These are phyloP conservation scores for Alternaria viburni DNA, from an alignment of 2,329 filamentous ascomycete species.

Conservation along the genomic window DNA sequence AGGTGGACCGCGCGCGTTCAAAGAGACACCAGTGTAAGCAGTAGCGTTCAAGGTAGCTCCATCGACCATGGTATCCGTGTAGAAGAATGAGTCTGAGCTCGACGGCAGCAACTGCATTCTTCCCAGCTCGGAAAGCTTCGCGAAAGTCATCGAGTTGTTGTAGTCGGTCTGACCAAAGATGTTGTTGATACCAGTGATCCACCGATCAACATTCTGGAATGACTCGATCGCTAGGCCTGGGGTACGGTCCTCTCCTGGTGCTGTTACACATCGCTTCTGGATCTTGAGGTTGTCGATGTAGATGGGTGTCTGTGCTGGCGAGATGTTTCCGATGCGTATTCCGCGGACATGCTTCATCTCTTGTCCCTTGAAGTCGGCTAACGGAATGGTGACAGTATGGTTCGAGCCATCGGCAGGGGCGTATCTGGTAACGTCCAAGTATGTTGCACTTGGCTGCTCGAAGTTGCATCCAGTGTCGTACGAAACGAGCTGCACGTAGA, in stretches of 20 bases:
- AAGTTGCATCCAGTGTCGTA: conserved; percentile 4
- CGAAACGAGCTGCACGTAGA: conserved; percentile 12
- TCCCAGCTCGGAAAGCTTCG: conserved; percentile 8
- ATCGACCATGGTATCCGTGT: conserved; percentile 5
- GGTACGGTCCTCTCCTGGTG: conserved; percentile 11
- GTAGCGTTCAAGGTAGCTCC: conserved; percentile 7
- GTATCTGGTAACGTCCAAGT: conserved; percentile 11
- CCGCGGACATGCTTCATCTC: conserved; percentile 9
- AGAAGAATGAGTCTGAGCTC: conserved; percentile 5
- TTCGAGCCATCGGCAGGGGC: conserved; percentile 9
- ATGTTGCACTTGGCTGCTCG: conserved; percentile 5
- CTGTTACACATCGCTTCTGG: conserved; percentile 11
- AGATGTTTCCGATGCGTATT: conserved; percentile 14
- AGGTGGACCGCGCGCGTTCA: conserved; percentile 7
- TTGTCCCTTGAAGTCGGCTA: conserved; percentile 10
- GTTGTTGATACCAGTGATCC: conserved; percentile 16
- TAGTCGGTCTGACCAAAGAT: conserved; percentile 11
- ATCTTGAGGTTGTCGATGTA: conserved; percentile 14
- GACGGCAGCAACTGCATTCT: conserved; percentile 11
- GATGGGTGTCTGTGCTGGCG: conserved; percentile 8
- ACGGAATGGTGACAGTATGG: conserved; percentile 11
- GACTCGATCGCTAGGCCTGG: conserved; percentile 11
- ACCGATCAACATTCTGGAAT: conserved; percentile 12
- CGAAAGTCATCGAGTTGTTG: conserved; percentile 13
- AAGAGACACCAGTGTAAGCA: conserved; percentile 7